A percentile compares a stretch with the other conserved stretches of the same genome.
phyloP scores from a whole-genome alignment of 2,329 filamentous ascomycete species.

The Allantophomopsis cytisporea region DNA sequence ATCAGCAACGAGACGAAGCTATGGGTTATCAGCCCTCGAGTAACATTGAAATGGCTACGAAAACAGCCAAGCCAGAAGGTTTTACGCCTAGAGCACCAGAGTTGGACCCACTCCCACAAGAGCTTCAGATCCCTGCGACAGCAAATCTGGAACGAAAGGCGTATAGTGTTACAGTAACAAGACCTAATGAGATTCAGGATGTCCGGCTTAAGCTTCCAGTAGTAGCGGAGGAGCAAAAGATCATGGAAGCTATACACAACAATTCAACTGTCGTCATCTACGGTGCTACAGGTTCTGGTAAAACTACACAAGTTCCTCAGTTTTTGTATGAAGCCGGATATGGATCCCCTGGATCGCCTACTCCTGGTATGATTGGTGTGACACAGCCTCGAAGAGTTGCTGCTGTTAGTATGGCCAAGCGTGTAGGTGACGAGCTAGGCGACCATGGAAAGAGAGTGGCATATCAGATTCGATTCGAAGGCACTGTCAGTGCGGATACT shows the following conservation, averaged over 20 bases:
- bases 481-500: constrained; percentile 64
- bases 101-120: constrained; percentile 55
- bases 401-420: constrained; percentile 91
- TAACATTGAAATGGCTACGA: constrained; percentile 17
- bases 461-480: constrained; percentile 93
- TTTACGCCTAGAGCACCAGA: constrained; percentile 57
- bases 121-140: constrained; percentile 41
- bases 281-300: constrained; percentile 90
- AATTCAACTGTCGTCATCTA: constrained; percentile 84
- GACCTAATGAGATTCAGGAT: constrained; percentile 62
- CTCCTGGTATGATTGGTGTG: constrained; percentile 84
- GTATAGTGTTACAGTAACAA: constrained; percentile 58
- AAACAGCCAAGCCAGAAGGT: constrained; percentile 38
- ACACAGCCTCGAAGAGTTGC: constrained; percentile 93
- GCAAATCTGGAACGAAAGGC: constrained; percentile 53
- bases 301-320: constrained; percentile 94
- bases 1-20: constrained; percentile 71
- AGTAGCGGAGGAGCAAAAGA: constrained; percentile 87
- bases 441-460: constrained; percentile 65
- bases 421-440: constrained; percentile 77
- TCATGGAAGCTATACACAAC: constrained; percentile 96
- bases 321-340: constrained; percentile 93
- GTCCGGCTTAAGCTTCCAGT: constrained; percentile 73
- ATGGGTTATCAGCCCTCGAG: constrained; percentile 47
- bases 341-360: constrained; percentile 62